These are phyloP conservation scores for Solanum corneliomulleri DNA, from an alignment of 257 asterid genomes.

Conservation along the genomic window DNA sequence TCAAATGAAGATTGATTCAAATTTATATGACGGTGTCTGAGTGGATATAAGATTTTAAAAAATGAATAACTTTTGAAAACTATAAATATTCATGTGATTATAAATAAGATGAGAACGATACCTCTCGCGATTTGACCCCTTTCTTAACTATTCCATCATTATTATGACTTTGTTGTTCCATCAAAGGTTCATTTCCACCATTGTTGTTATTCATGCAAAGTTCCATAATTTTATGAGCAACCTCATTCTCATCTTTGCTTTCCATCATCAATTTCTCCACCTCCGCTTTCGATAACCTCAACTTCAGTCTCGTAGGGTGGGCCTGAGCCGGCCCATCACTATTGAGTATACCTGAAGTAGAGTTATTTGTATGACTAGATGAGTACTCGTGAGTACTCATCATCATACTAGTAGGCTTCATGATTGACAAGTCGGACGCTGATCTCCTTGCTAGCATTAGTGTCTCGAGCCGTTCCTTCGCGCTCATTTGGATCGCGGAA, in stretches of 20 bases:
- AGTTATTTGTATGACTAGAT: background rate
- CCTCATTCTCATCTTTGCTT: constrained; percentile 51
- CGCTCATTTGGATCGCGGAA: constrained; percentile 87
- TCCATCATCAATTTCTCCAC: constrained; percentile 69
- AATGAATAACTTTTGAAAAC: too few species aligned
- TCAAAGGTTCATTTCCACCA: background rate
- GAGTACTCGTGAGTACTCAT: background rate
- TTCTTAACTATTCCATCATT: constrained; percentile 6
- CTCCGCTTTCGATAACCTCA: constrained; percentile 65
- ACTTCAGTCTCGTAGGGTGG: constrained; percentile 31
- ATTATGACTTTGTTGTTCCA: background rate
- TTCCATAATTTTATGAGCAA: constrained; percentile 43
- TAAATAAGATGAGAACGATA: background rate
- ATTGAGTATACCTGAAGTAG: background rate
- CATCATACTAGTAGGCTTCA: constrained; percentile 40
- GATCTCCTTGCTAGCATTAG: constrained; percentile 77
- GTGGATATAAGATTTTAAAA: too few species aligned
- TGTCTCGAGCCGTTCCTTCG: constrained; percentile 86
- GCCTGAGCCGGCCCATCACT: background rate
- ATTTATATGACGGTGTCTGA: too few species aligned
- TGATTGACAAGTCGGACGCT: constrained; percentile 45
- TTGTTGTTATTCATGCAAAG: constrained; percentile 27
- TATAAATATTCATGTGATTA: too few species aligned
- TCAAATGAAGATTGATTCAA: background rate
- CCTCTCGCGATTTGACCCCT: constrained; percentile 48